Percentiles rank a stretch among this genome's conserved stretches.
phyloP scores from a whole-genome alignment of 139 green algal species.

The Chlorella vulgaris region DNA sequence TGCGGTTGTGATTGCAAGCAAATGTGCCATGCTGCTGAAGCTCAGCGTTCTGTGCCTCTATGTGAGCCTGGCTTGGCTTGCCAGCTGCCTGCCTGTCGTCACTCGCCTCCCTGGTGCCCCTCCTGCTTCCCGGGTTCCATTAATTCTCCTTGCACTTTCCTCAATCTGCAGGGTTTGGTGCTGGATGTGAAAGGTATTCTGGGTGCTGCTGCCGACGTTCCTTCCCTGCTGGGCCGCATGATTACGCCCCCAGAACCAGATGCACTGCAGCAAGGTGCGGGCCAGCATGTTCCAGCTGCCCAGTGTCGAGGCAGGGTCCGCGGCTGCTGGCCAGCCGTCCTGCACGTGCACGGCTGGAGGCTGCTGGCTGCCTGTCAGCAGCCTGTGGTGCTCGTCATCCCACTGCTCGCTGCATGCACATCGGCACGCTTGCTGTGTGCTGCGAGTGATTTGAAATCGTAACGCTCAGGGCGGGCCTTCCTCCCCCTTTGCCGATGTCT shows the following conservation, averaged over 20 bases:
- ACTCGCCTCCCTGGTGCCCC: not conserved
- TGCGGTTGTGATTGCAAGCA: too few relatives aligned
- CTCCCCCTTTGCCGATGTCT: too few relatives aligned
- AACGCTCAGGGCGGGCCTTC: too few relatives aligned
- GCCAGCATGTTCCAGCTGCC: not conserved
- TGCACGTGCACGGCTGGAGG: too few relatives aligned
- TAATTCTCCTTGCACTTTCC: too few relatives aligned
- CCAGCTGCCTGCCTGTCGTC: not conserved
- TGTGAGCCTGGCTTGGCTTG: not conserved
- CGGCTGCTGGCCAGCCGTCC: not conserved
- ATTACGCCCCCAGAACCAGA: constrained; percentile 63
- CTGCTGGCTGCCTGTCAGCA: too few relatives aligned
- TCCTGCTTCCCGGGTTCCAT: not conserved
- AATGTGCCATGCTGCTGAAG: too few relatives aligned
- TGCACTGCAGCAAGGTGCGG: constrained; percentile 40
- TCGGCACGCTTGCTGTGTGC: too few relatives aligned
- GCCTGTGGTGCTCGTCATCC: too few relatives aligned
- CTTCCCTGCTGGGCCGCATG: constrained; percentile 55
- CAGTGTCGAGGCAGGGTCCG: not conserved
- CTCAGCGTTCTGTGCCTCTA: not conserved
- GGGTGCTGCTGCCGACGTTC: constrained; percentile 24
- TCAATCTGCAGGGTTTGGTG: constrained; percentile 46
- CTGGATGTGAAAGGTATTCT: constrained; percentile 52
- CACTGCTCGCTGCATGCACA: too few relatives aligned
- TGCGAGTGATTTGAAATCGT: too few relatives aligned